Percentiles rank a stretch among this genome's conserved stretches.
These are phyloP conservation scores for Pinus tabuliformis DNA, from an alignment of 75 land plant species.

Conservation along the genomic window DNA sequence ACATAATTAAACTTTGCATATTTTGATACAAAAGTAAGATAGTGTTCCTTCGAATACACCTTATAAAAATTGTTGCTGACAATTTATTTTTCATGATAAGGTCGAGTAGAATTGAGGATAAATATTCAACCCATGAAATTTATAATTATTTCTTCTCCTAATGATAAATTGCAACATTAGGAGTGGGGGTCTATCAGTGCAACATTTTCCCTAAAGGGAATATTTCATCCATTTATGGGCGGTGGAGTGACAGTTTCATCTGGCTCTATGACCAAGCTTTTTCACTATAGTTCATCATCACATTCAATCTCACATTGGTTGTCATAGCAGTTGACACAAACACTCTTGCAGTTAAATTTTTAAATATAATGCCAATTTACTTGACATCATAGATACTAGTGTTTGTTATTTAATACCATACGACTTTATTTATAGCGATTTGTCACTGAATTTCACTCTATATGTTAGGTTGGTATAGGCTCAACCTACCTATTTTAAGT, in stretches of 20 bases:
- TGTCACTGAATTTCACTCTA: too few species aligned
- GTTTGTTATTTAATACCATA: too few species aligned
- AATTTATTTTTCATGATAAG: too few species aligned
- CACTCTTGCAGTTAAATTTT: constrained; percentile 71
- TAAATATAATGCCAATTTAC: background rate
- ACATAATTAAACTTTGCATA: background rate
- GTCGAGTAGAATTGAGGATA: too few species aligned
- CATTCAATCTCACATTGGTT: constrained; percentile 95
- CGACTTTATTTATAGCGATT: too few species aligned
- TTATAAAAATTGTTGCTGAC: too few species aligned
- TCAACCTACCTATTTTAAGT: too few species aligned
- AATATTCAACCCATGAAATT: background rate
- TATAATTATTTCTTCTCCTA: background rate
- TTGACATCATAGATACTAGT: too few species aligned
- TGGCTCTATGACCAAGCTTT: constrained; percentile 50
- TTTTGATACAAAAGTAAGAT: too few species aligned
- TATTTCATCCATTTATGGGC: constrained; percentile 56
- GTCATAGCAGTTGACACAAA: constrained; percentile 91
- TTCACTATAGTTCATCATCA: constrained; percentile 75
- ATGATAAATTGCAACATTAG: constrained; percentile 83
- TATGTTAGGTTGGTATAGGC: too few species aligned
- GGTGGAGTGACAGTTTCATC: constrained; percentile 85
- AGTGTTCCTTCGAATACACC: too few species aligned
- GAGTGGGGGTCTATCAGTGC: constrained; percentile 75
- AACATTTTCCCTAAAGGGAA: constrained; percentile 55